Base-by-base conservation (phyloP, 1,284 basidiomycete genomes). In the Rhodotorula sp. region DNA sequence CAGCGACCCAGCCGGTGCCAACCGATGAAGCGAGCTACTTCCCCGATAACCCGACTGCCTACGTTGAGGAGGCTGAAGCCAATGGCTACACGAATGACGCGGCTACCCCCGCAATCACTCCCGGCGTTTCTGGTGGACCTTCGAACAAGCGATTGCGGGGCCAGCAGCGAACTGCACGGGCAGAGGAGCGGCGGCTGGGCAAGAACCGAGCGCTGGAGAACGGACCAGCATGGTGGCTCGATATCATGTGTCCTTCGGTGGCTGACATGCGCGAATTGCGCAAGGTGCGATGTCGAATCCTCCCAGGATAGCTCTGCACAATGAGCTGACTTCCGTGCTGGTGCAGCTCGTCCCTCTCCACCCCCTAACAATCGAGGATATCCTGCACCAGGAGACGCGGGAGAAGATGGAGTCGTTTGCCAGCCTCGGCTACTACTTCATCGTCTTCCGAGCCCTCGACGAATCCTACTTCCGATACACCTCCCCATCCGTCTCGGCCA, bases 341-440 rank as follows among this genome's bases (percentile, higher is more conserved):
- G 20, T 26, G 24, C 74, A 92, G 91, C 81, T 92, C 26, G 84
- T 97, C 34, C 91, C 92, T 62, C 85, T 98, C 3, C 94, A 98
- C 80, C 94, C 94, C 0, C 84, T 97, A 28, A 97, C 94, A 0
- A 85, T 97, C 22, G 94, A 98, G 80, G 94, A 98, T 81, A 92
- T 97, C 47, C 81, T 98, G n/a, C 91, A 94, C 73, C 89, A 92
- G 80, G 94, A 98, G 73, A 89, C 91, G 26, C 86, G 93, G 47
- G 94, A 97, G 80, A 98, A 98, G 81, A 82, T 96, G 22, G 94
- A 97, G 77, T 82, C 88, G 6, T 97, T 95, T 79, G 88, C 91
- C 10, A 87, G 87, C 70, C 85, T 97, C 13, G 94, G 94, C 0
- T 98, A 98, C 80, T 94, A 96, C 80, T 93, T 98, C 77, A 84